Evolutionary conservation across 2,329 filamentous ascomycete genomes (phyloP).

Genomic region (Trichoderma sp.): DNA sequence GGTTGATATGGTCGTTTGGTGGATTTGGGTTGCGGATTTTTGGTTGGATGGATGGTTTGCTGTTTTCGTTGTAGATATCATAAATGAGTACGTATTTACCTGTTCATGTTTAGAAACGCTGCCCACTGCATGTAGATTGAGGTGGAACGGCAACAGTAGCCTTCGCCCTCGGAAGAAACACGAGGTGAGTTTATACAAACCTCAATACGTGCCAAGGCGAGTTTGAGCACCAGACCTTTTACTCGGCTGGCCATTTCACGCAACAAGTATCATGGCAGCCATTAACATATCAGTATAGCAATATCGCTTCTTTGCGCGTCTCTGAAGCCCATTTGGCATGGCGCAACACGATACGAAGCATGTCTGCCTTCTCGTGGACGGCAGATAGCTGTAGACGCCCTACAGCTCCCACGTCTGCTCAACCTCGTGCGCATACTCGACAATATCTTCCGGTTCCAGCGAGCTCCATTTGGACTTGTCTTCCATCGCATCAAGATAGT

Average conservation of each 20-base stretch:
- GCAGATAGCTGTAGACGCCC: neutral
- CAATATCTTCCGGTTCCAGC: constrained; percentile 26
- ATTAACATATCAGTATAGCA: neutral
- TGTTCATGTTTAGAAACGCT: neutral
- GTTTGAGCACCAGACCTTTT: no score
- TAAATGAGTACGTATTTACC: neutral
- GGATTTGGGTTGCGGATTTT: neutral
- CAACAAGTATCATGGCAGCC: neutral
- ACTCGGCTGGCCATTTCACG: neutral
- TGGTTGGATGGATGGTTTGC: neutral
- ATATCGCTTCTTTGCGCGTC: neutral
- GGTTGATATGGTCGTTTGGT: neutral
- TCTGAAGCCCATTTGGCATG: neutral
- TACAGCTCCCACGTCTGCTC: neutral
- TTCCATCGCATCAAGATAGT: constrained; percentile 47
- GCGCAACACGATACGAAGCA: neutral
- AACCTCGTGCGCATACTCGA: constrained; percentile 16
- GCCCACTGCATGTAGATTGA: neutral
- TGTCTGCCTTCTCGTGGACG: neutral
- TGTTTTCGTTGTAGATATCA: neutral
- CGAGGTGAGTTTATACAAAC: neutral
- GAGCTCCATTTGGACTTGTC: constrained; percentile 41
- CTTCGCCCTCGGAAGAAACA: neutral
- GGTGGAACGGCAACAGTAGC: neutral
- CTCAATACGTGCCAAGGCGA: neutral